These are phyloP conservation scores for Ettlia oleoabundans DNA, from an alignment of 139 green algal genomes.

Conservation along the genomic window DNA sequence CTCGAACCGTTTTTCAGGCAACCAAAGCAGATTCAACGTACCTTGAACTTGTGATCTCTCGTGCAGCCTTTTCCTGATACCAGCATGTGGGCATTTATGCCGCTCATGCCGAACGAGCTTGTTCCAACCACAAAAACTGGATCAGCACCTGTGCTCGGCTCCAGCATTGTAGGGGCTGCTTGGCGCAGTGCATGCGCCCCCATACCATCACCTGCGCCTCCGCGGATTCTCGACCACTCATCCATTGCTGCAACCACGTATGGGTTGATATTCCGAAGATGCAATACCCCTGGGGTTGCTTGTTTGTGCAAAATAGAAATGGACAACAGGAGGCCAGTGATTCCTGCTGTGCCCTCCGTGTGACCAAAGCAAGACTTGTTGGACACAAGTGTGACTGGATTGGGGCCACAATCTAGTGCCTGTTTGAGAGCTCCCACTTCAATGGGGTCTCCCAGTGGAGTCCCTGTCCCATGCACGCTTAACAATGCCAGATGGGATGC, in stretches of 20 bases:
- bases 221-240: neutral
- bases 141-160: neutral
- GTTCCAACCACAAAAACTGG: conserved; percentile 15
- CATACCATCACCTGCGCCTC: neutral
- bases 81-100: conserved; percentile 54
- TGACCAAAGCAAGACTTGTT: conserved; percentile 65
- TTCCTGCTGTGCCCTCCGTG: conserved; percentile 60
- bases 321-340: conserved; percentile 72
- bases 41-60: neutral
- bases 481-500: conserved; percentile 13
- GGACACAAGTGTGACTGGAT: conserved; percentile 42
- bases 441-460: conserved; percentile 55
- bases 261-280: conserved; percentile 75
- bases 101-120: conserved; percentile 59
- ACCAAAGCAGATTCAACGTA: neutral
- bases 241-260: conserved; percentile 54
- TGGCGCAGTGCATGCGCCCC: neutral
- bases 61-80: neutral
- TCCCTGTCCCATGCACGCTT: conserved; percentile 58
- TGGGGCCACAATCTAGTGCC: conserved; percentile 3
- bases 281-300: conserved; percentile 41
- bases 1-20: neutral
- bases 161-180: neutral
- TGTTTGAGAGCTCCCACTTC: conserved; percentile 39
- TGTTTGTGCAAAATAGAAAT: conserved; percentile 17